Conservation (phyloP, 2,329 filamentous ascomycete genomes). For the Neopestalotiopsis sp. region DNA sequence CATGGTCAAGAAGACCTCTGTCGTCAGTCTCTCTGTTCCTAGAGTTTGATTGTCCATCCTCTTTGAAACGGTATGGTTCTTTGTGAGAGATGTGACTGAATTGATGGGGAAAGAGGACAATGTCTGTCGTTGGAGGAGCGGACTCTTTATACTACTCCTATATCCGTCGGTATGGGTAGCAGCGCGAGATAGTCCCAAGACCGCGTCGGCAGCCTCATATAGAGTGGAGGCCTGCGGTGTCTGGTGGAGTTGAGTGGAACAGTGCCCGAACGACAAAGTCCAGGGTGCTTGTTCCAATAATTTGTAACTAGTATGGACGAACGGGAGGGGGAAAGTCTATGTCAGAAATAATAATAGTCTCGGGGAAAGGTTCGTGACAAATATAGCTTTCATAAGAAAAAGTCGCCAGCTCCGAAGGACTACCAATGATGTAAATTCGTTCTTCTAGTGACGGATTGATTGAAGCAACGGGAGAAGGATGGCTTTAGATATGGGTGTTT, state of each 20-base stretch:
- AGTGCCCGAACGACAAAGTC: not conserved
- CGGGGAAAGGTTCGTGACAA: not conserved
- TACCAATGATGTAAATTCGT: not conserved
- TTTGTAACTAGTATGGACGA: not conserved
- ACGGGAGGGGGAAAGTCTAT: not conserved
- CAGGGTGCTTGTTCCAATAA: not conserved
- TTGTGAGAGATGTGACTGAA: not conserved
- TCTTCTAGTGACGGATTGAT: not conserved
- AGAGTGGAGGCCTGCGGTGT: conserved; percentile 4
- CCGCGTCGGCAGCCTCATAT: conserved; percentile 14
- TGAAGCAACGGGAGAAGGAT: not conserved
- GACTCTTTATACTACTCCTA: conserved; percentile 3
- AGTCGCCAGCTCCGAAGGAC: not conserved
- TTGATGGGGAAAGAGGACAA: not conserved
- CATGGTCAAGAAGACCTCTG: conserved; percentile 31
- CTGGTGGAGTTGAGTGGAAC: conserved; percentile 4
- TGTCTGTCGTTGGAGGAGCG: not conserved
- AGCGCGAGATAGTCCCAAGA: not conserved
- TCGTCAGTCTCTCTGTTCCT: conserved; percentile 27
- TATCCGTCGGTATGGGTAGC: not conserved
- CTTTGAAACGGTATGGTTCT: not conserved
- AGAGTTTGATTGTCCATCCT: conserved; percentile 29
- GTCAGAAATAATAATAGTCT: not conserved
- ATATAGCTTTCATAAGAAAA: not conserved
- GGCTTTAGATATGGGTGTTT: not conserved